Evolutionary conservation across 148 eudicot genomes (phyloP).

Genomic region (Cornus suecica): DNA sequence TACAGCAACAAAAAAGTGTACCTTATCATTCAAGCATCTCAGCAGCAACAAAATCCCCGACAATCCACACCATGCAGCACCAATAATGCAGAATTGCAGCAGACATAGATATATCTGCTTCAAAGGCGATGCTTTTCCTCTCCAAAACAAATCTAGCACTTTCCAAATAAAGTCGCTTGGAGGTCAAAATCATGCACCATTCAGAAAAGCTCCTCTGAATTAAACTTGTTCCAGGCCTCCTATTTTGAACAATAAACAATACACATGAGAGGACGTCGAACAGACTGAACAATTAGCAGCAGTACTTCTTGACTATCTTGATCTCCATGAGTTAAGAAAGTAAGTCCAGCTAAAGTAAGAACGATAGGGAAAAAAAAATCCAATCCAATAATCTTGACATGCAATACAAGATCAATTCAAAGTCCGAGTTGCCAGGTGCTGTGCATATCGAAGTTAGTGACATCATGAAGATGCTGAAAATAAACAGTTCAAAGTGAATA

Average conservation of each 20-base stretch:
- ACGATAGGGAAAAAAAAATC: not conserved
- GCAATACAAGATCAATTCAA: not conserved
- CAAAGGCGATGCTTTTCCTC: not conserved
- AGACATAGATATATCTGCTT: slow-evolving; percentile 6
- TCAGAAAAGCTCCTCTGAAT: slow-evolving; percentile 90
- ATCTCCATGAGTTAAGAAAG: not conserved
- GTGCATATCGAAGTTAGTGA: not conserved
- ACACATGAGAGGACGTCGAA: not conserved
- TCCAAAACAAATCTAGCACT: slow-evolving; percentile 7
- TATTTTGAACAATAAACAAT: slow-evolving; percentile 25
- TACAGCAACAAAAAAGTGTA: slow-evolving; percentile 12
- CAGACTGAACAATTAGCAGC: not conserved
- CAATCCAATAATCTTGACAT: not conserved
- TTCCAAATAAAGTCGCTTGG: slow-evolving; percentile 6
- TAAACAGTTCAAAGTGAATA: not conserved
- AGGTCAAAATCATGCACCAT: slow-evolving; percentile 7
- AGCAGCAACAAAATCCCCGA: slow-evolving; percentile 5
- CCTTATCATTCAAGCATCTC: slow-evolving; percentile 10
- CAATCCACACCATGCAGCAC: slow-evolving; percentile 5
- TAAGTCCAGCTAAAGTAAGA: not conserved
- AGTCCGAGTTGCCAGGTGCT: not conserved
- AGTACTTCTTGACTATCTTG: not conserved
- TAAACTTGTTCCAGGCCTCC: slow-evolving; percentile 98
- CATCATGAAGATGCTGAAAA: not conserved
- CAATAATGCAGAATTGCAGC: slow-evolving; percentile 2